Evolutionary conservation across 2,329 filamentous ascomycete species (phyloP), one percentile per base, ranked within the genome.

Genomic region (Grosmannia serpens): DNA sequence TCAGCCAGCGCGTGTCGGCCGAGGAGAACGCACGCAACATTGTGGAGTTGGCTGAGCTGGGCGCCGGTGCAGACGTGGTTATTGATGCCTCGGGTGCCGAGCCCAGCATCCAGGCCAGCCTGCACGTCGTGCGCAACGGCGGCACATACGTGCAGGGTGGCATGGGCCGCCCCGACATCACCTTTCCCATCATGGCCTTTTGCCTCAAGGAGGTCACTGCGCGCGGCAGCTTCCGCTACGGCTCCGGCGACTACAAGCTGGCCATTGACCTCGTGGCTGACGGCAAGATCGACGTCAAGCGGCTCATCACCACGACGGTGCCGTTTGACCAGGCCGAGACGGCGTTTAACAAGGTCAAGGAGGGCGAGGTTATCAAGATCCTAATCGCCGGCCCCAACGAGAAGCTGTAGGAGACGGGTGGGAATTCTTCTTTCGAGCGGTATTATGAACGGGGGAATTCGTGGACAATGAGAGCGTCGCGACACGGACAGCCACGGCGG

Each of bases 141-240:
- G 89, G 89, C 35, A 85, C 81, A 20, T 92, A 89, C 66, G 86
- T 95, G 10, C 90, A 95, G 74, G 89, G 85, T 60, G 91, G 91
- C 58, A 95, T 96, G 90, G 92, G 92, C 68, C 88, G 87, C 69
- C 73, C 84, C 46, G 89, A 96, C 67, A 91, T 96, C 70, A 88
- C 74, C 10, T 96, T 96, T 76, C 92, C 92, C 56, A 95, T 97
- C 70, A 88, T 92, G 82, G 87, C 88, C 6, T 78, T 95, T 68
- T 95, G 91, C 71, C 80, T 85, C 55, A 96, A 96, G 76, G 92
- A 97, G 77, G 78, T 96, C 56, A 95, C 86, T 13, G 80, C 88
- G 53, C 88, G 87, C 69, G 92, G 92, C 26, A 91, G 86, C 62
- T 97, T 97, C 79, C 83, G 92, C 46, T 97, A 97, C 72, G 86